Conservation (phyloP, 1,139 yeast species). For the Suhomyces kunorum region DNA sequence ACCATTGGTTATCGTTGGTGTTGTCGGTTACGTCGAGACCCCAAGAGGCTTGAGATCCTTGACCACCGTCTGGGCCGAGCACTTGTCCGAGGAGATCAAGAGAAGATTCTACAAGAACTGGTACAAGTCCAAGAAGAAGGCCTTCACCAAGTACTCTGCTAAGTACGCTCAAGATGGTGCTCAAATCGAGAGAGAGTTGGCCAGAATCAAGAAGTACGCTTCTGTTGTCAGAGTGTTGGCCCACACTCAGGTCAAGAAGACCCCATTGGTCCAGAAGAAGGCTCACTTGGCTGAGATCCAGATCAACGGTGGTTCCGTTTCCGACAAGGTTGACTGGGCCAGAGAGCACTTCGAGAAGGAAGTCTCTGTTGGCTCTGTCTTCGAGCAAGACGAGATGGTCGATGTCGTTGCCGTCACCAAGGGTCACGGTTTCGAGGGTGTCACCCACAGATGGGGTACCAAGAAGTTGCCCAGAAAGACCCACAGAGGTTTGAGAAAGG, state of each 20-base stretch:
- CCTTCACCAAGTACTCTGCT: slow-evolving; percentile 99
- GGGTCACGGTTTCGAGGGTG: slow-evolving; percentile 99
- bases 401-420: slow-evolving; percentile 99
- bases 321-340: slow-evolving; percentile 99
- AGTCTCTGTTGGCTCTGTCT: slow-evolving; percentile 90
- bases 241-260: slow-evolving; percentile 99
- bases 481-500: slow-evolving; percentile 99
- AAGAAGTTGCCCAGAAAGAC: slow-evolving; percentile 99
- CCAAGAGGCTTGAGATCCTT: slow-evolving; percentile 99
- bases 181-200: slow-evolving; percentile 92
- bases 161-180: slow-evolving; percentile 93
- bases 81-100: slow-evolving; percentile 97
- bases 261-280: slow-evolving; percentile 99
- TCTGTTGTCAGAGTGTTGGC: slow-evolving; percentile 98
- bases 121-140: slow-evolving; percentile 99
- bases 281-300: slow-evolving; percentile 99
- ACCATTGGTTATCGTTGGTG: slow-evolving; percentile 98
- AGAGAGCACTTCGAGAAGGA: slow-evolving; percentile 99
- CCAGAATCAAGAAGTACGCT: slow-evolving; percentile 98
- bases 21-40: slow-evolving; percentile 99
- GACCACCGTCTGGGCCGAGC: slow-evolving; percentile 99
- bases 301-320: slow-evolving; percentile 97
- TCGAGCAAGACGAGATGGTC: slow-evolving; percentile 98
- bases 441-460: slow-evolving; percentile 99
- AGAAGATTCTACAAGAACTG: slow-evolving; percentile 99